Evolutionary conservation across 441 rosid genomes (phyloP), one percentile per base, ranked within the genome.

Genomic region (Rhodomyrtus psidioides): DNA sequence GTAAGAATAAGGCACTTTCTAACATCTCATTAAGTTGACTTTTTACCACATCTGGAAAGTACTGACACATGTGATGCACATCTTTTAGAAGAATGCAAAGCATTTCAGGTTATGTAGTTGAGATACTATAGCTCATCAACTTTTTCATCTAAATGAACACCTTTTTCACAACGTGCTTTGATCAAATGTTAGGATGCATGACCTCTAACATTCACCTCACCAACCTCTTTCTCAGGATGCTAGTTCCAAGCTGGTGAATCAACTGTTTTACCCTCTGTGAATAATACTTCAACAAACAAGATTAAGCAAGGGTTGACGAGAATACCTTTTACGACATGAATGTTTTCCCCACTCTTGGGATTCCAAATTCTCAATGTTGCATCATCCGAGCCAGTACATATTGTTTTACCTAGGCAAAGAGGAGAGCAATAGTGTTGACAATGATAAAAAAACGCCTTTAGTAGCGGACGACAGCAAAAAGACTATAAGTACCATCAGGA

Each of bases 351-450:
- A 90, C 93, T 93, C 87, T 84, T 97, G 24, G 99, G 99, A 86
- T 97, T 94, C 99, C 98, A 96, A 53, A 96, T 90, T 82, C 98
- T 93, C 93, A 97, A 86, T 75, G 96, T 95, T 82, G 97, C 98
- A 92, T 97, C 99, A 89, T 94, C 95, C 53, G 98, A 96, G 85
- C 99, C 98, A 76, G 96, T 94, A 87, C 98, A 95, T 34, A 97
- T 91, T 55, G 93, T 92, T 92, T 96, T 95, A 85, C 99, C 99
- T 82, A 19, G 87, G 57, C 53, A 90, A 83, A 87, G 84, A 89
- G 82, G 15, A 54, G 84, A 12, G n/a, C n/a, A 5, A 70, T 70
- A 70, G 49, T 21, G 79, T 34, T 70, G 79, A 10, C 23, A 34
- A 65, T 34, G n/a, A 74, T 19, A 19, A 82, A 82, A 60, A 17